Conservation (phyloP, 179 eudicot species). For the Camellia oleifera region DNA sequence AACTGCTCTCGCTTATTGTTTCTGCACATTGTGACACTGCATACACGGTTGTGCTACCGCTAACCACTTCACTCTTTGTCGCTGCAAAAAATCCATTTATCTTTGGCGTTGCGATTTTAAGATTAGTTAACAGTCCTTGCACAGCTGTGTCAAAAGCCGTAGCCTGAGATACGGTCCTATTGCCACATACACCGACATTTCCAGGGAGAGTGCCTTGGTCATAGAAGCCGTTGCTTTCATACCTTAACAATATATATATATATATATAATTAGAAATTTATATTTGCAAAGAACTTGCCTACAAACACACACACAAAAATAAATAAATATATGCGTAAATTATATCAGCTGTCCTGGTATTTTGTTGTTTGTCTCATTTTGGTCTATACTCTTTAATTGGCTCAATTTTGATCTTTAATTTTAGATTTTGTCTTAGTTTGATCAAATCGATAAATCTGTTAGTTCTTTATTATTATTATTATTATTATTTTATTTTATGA, state of each 20-base stretch:
- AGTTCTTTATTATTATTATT: no score
- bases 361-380: no score
- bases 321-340: no score
- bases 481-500: no score
- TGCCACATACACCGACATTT: slow-evolving; percentile 31
- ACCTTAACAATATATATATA: slow-evolving; percentile 5
- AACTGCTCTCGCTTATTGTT: slow-evolving; percentile 21
- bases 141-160: slow-evolving; percentile 21
- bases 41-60: slow-evolving; percentile 20
- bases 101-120: slow-evolving; percentile 32
- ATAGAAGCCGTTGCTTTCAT: slow-evolving; percentile 25
- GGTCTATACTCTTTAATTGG: no score
- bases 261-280: no score
- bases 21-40: slow-evolving; percentile 28
- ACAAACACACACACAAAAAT: no score
- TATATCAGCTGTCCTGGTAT: no score
- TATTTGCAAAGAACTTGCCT: no score
- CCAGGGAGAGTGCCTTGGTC: slow-evolving; percentile 29
- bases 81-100: slow-evolving; percentile 41
- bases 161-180: slow-evolving; percentile 25
- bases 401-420: no score
- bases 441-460: no score
- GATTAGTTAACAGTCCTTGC: slow-evolving; percentile 20
- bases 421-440: no score
- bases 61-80: slow-evolving; percentile 14